These are phyloP conservation scores for Jamesozyma gamospora DNA, from an alignment of 805 yeast genomes.

Conservation along the genomic window DNA sequence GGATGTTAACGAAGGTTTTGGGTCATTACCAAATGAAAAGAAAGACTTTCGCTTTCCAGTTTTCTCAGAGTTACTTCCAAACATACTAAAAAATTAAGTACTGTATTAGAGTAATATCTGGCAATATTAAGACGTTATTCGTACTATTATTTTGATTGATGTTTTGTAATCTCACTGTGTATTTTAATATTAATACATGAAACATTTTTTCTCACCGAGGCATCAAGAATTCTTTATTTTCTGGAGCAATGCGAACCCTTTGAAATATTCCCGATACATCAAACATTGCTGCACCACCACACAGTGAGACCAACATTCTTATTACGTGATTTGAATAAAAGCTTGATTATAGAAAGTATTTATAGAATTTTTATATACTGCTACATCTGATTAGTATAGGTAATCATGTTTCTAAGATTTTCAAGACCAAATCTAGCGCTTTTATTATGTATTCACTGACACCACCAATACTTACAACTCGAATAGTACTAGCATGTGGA, in stretches of 20 bases:
- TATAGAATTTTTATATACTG: background rate
- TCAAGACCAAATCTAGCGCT: constrained; percentile 17
- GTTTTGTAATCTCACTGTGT: too few relatives aligned
- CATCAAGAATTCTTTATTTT: background rate
- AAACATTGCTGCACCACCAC: background rate
- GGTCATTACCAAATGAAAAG: constrained; percentile 14
- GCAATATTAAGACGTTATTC: too few relatives aligned
- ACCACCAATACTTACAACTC: constrained; percentile 27
- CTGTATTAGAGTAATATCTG: too few relatives aligned
- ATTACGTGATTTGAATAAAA: too few relatives aligned
- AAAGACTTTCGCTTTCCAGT: constrained; percentile 14
- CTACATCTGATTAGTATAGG: background rate
- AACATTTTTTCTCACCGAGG: background rate
- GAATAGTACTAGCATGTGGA: constrained; percentile 27
- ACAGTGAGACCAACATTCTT: background rate
- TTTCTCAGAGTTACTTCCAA: constrained; percentile 8
- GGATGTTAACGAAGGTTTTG: constrained; percentile 5
- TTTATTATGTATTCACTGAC: constrained; percentile 25
- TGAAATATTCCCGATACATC: too few relatives aligned
- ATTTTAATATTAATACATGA: too few relatives aligned
- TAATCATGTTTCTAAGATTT: constrained; percentile 6
- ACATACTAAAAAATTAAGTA: constrained; percentile 7
- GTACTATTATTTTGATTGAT: too few relatives aligned
- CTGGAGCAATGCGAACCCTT: too few relatives aligned
- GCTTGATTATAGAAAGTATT: too few relatives aligned